Conservation (phyloP, 2,329 filamentous ascomycete species). For the Daldinia eschscholtzii region DNA sequence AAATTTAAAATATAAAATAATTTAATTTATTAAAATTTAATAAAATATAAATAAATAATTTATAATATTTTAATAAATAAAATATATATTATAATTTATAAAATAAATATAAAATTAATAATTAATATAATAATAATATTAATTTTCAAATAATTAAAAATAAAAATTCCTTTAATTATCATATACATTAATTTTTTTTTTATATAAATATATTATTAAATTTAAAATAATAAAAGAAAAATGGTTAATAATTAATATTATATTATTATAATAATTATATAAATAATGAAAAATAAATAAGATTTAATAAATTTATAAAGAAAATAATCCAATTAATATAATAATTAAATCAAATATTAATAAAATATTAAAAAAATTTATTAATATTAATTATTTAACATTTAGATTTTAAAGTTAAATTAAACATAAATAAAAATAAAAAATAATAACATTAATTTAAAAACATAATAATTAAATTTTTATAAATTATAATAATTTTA, state of each 20-base stretch:
- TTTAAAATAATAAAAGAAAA: neutral
- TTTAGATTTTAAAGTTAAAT: neutral
- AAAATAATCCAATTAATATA: neutral
- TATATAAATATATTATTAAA: neutral
- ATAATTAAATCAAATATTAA: neutral
- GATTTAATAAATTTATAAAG: neutral
- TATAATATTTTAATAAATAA: constrained; percentile 1
- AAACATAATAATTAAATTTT: no score
- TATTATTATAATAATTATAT: neutral
- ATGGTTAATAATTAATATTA: neutral
- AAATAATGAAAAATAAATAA: neutral
- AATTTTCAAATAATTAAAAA: constrained; percentile 1
- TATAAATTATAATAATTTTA: no score
- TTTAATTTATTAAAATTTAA: constrained; percentile 11
- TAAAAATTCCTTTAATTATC: neutral
- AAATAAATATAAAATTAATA: constrained; percentile 1
- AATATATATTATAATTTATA: constrained; percentile 5
- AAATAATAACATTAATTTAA: no score
- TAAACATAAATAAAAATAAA: neutral
- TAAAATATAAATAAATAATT: constrained; percentile 13
- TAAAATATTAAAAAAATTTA: neutral
- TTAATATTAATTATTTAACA: neutral
- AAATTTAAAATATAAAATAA: constrained; percentile 6
- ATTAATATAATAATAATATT: constrained; percentile 8
- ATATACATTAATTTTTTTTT: neutral